phyloP scores from a whole-genome alignment of 2,329 filamentous ascomycete species.

The Alternaria panax region DNA sequence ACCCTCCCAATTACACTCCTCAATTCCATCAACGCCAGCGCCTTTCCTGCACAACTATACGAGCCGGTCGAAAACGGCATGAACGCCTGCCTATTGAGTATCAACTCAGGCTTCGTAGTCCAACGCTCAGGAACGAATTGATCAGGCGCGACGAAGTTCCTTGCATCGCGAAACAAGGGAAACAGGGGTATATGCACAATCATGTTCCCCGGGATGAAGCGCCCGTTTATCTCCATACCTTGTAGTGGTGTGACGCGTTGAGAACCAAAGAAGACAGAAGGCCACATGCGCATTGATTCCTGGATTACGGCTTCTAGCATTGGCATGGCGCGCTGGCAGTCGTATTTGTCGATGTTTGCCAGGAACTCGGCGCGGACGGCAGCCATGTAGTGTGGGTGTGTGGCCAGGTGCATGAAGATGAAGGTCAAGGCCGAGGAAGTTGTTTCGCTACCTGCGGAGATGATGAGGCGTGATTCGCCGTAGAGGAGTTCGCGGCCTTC shows the following conservation, averaged over 20 bases:
- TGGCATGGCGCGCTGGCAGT: conserved; percentile 19
- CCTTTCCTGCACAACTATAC: conserved; percentile 73
- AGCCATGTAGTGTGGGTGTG: conserved; percentile 25
- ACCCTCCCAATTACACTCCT: conserved; percentile 65
- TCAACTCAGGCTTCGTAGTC: conserved; percentile 27
- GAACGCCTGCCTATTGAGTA: conserved; percentile 61
- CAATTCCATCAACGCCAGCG: conserved; percentile 69
- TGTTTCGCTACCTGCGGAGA: conserved; percentile 53
- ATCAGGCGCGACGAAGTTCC: conserved; percentile 30
- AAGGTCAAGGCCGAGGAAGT: conserved; percentile 62
- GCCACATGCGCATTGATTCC: conserved; percentile 39
- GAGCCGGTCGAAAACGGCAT: conserved; percentile 74
- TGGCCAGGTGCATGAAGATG: conserved; percentile 51
- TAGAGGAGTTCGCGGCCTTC: conserved; percentile 32
- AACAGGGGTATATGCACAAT: conserved; percentile 33
- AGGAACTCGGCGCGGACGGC: conserved; percentile 31
- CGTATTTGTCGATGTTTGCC: conserved; percentile 10
- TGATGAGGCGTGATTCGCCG: conserved; percentile 42
- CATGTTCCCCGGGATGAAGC: conserved; percentile 39
- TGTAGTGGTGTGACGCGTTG: conserved; percentile 41
- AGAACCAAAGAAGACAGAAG: conserved; percentile 34
- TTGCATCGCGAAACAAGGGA: conserved; percentile 24
- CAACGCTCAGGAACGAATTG: conserved; percentile 39
- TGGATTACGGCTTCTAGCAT: conserved; percentile 35
- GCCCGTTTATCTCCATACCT: conserved; percentile 32